These are phyloP conservation scores for Tetrahymena thermophila DNA, from an alignment of 73 alveolate genomes.

Conservation along the genomic window DNA sequence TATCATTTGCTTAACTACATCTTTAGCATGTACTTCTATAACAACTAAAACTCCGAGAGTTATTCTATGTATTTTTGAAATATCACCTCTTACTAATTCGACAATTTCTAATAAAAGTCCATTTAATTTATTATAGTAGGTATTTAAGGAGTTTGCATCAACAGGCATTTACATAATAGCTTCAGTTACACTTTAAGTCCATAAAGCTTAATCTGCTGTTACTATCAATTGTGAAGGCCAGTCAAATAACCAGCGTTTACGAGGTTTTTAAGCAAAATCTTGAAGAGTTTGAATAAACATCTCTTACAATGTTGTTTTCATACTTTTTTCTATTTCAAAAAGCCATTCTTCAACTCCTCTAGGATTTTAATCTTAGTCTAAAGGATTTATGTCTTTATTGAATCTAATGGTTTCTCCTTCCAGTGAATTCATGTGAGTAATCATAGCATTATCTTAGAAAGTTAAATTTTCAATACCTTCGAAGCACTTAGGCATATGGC, in stretches of 20 bases:
- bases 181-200: slow-evolving; percentile 23
- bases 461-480: slow-evolving; percentile 70
- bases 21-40: slow-evolving; percentile 75
- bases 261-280: slow-evolving; percentile 6
- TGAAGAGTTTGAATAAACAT: background rate
- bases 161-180: background rate
- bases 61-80: slow-evolving; percentile 31
- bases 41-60: slow-evolving; percentile 72
- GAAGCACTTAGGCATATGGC: slow-evolving; percentile 66
- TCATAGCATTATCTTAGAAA: slow-evolving; percentile 44
- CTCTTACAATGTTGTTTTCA: slow-evolving; percentile 22
- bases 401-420: slow-evolving; percentile 44
- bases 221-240: slow-evolving; percentile 31
- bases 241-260: background rate
- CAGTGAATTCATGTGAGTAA: slow-evolving; percentile 49
- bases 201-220: slow-evolving; percentile 17
- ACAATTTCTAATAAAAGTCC: slow-evolving; percentile 22
- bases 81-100: slow-evolving; percentile 23
- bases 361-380: slow-evolving; percentile 65
- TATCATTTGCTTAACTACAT: slow-evolving; percentile 53
- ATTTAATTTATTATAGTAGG: background rate
- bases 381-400: slow-evolving; percentile 31
- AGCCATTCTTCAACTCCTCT: slow-evolving; percentile 51
- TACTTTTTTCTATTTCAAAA: slow-evolving; percentile 25
- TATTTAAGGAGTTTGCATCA: slow-evolving; percentile 14